Conservation (phyloP, 768 basidiomycete species). For the Phlebiopsis flavidoalba region DNA sequence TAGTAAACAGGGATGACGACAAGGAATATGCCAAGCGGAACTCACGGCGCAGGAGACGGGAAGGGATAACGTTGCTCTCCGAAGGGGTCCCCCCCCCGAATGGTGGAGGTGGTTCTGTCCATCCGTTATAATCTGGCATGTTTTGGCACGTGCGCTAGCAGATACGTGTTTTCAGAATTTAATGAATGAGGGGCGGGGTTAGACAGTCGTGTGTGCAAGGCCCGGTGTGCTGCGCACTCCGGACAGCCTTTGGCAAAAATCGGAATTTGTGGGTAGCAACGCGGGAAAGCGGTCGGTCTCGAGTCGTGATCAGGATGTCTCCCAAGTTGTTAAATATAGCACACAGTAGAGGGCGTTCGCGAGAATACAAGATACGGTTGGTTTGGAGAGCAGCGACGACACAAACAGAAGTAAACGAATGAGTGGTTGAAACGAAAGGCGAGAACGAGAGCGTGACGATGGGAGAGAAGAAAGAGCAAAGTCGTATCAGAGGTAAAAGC, state of each 20-base stretch:
- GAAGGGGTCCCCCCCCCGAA: constrained; percentile 29
- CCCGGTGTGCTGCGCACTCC: not conserved
- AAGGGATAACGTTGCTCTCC: constrained; percentile 47
- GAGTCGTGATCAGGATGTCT: not conserved
- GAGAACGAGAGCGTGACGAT: not conserved
- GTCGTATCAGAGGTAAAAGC: not conserved
- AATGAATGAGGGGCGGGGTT: not conserved
- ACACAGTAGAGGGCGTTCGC: not conserved
- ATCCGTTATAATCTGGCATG: constrained; percentile 40
- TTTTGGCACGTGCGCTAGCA: not conserved
- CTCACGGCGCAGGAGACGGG: constrained; percentile 35
- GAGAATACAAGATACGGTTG: not conserved
- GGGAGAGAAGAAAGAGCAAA: not conserved
- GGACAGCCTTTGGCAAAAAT: not conserved
- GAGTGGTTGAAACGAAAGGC: not conserved
- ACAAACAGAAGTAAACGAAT: not conserved
- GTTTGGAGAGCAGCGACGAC: not conserved
- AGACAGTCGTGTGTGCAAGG: not conserved
- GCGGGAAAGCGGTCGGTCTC: not conserved
- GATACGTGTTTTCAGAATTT: not conserved
- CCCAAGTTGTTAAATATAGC: not conserved
- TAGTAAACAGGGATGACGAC: constrained; percentile 39
- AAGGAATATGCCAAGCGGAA: constrained; percentile 45
- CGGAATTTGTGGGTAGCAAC: not conserved
- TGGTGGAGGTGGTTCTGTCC: constrained; percentile 44